These are phyloP conservation scores for Paecilomyces niveus DNA, from an alignment of 2,329 filamentous ascomycete species.

Conservation along the genomic window DNA sequence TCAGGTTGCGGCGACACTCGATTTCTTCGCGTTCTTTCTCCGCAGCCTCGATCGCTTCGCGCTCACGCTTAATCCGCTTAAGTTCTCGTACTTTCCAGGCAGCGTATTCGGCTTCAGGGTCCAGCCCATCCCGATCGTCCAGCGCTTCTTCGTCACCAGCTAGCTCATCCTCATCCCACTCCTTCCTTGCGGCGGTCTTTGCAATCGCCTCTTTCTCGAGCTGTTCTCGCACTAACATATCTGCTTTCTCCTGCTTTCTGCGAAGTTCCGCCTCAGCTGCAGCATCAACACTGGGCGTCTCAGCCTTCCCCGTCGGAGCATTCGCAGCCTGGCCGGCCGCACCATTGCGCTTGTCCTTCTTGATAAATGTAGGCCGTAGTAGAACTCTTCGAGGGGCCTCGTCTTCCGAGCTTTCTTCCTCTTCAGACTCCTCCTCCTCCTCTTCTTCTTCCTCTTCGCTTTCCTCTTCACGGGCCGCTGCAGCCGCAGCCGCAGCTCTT, in stretches of 20 bases:
- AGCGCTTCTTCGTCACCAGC: constrained; percentile 64
- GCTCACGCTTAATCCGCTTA: constrained; percentile 77
- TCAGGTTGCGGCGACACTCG: constrained; percentile 79
- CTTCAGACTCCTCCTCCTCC: constrained; percentile 44
- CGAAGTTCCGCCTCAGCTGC: constrained; percentile 37
- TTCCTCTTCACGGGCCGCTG: constrained; percentile 30
- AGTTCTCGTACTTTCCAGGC: constrained; percentile 94
- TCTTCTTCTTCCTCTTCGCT: constrained; percentile 50
- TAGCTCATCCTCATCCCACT: constrained; percentile 69
- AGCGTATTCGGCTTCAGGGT: constrained; percentile 80
- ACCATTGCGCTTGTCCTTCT: constrained; percentile 52
- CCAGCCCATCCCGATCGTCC: constrained; percentile 80
- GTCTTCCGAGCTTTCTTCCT: constrained; percentile 52
- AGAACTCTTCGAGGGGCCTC: constrained; percentile 51
- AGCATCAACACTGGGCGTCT: constrained; percentile 16
- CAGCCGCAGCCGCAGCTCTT: constrained; percentile 10
- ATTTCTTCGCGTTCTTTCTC: constrained; percentile 85
- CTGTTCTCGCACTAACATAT: constrained; percentile 81
- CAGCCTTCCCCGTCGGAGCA: constrained; percentile 10
- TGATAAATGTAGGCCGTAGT: constrained; percentile 60
- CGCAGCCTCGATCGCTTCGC: constrained; percentile 72
- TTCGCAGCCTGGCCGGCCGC: constrained; percentile 15
- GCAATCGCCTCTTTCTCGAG: constrained; percentile 74
- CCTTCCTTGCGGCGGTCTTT: constrained; percentile 66
- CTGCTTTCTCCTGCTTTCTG: constrained; percentile 57